Evolutionary conservation across 1,284 basidiomycete species (phyloP).

Genomic region (Schizophyllum amplum): DNA sequence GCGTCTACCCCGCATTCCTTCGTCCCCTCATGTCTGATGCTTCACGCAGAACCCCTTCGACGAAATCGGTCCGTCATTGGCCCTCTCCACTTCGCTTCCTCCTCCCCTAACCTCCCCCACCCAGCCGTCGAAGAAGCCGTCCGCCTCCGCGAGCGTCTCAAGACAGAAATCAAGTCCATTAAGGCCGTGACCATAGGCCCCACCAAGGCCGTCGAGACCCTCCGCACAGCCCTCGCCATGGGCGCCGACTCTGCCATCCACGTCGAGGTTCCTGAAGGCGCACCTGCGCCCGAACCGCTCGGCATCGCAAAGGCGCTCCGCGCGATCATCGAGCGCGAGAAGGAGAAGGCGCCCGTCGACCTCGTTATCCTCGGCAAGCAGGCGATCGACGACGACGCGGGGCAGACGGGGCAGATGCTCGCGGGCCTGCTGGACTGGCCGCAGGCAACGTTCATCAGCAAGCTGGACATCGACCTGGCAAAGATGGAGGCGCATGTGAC

Average conservation of each 20-base stretch:
- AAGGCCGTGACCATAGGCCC: conserved; percentile 92
- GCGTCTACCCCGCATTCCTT: conserved; percentile 17
- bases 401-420: conserved; percentile 98
- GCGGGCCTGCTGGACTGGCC: conserved; percentile 90
- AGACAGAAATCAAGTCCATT: conserved; percentile 74
- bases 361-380: conserved; percentile 98
- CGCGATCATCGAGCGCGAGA: conserved; percentile 67
- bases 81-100: neutral
- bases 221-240: conserved; percentile 96
- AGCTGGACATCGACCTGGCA: conserved; percentile 70
- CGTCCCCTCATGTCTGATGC: neutral
- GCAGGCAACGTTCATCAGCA: conserved; percentile 94
- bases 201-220: conserved; percentile 82
- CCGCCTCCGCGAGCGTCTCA: conserved; percentile 79
- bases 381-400: conserved; percentile 95
- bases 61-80: conserved; percentile 72
- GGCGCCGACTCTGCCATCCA: conserved; percentile 94
- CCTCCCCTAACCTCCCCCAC: neutral
- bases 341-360: conserved; percentile 62
- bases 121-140: conserved; percentile 97
- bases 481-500: conserved; percentile 70
- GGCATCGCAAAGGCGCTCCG: conserved; percentile 82
- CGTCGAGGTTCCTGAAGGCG: conserved; percentile 74
- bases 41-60: conserved; percentile 83
- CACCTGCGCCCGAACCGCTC: conserved; percentile 74